phyloP scores from a whole-genome alignment of 768 basidiomycete species.

The Suillus alpinus region DNA sequence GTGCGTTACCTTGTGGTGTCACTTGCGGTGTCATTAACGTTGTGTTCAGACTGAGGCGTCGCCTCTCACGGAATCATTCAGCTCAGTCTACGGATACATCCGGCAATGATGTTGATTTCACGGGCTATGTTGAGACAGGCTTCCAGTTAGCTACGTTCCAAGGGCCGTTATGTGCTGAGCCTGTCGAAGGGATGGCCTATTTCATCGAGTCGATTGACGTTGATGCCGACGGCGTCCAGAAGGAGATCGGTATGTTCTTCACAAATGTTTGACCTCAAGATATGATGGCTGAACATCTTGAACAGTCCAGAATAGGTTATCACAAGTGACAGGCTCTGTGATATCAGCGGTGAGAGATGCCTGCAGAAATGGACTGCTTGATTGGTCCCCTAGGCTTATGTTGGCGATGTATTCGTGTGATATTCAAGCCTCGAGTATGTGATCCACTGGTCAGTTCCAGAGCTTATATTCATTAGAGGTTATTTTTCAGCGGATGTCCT shows the following conservation, averaged over 20 bases:
- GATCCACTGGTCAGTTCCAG: not conserved
- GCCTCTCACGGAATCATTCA: constrained; percentile 38
- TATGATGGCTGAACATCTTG: constrained; percentile 13
- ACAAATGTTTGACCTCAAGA: constrained; percentile 4
- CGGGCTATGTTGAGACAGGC: constrained; percentile 83
- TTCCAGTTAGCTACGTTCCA: constrained; percentile 95
- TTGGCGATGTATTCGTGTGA: constrained; percentile 99
- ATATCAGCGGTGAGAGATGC: constrained; percentile 88
- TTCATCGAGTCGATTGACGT: constrained; percentile 78
- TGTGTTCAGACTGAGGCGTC: constrained; percentile 47
- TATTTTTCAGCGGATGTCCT: constrained; percentile 79
- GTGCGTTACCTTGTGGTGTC: constrained; percentile 39
- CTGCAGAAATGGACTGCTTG: constrained; percentile 84
- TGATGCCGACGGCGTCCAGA: constrained; percentile 55
- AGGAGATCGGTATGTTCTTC: constrained; percentile 59
- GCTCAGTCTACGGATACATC: constrained; percentile 32
- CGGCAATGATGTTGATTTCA: constrained; percentile 54
- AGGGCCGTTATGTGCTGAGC: constrained; percentile 94
- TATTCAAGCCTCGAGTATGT: constrained; percentile 94
- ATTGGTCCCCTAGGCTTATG: constrained; percentile 97
- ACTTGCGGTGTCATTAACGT: constrained; percentile 5
- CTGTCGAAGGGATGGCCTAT: constrained; percentile 89
- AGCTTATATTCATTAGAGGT: constrained; percentile 10
- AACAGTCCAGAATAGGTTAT: constrained; percentile 73
- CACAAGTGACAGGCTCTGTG: constrained; percentile 86